Base-by-base conservation (phyloP, 2,329 filamentous ascomycete species). In the Colletotrichum filicis region DNA sequence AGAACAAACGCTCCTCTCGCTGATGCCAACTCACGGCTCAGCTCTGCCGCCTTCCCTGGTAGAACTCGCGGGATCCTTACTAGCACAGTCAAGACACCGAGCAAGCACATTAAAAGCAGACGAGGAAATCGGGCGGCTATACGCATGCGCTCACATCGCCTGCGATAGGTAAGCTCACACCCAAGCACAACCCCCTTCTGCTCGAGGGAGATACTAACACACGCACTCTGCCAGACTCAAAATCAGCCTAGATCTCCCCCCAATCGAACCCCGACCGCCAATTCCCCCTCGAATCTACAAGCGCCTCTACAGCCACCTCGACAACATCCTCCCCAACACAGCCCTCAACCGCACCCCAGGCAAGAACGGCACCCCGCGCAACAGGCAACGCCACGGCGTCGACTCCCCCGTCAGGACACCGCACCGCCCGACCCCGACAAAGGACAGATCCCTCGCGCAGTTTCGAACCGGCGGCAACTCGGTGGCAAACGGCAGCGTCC, bases 61-160 rank as follows among this genome's bases (percentile, higher is more conserved):
- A 70, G 90, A 93, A 70, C 87, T 95, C 11, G 91, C 94, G 1
- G 86, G 88, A 64, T 94, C 92, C 9, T 86, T 97, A 7, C 89
- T 97, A 57, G 92, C 94, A 2, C 95, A 97, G 82, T 97, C 95
- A 14, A 91, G 94, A 42, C 91, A 92, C 79, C 92, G 91, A 78
- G 94, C 94, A 62, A 92, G 91, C 78, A 93, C 90, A 19, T 86
- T 98, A 66, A 97, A 95, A 80, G 88, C 92, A 3, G 94, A 97
- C 68, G 95, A 98, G 81, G 95, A 98, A 81, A 91, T 97, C 75
- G 94, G 93, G n/a, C 89, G 95, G 24, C 88, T 90, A 5, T 97
- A 97, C 81, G 93, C 93, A 4, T 98, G 95, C 80, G 93, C 94
- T 16, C 92, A 98, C 82, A 89, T 99, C 73, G 97, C 97, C 24